Conservation (phyloP, 768 basidiomycete genomes). For the Tricholoma sp. region DNA sequence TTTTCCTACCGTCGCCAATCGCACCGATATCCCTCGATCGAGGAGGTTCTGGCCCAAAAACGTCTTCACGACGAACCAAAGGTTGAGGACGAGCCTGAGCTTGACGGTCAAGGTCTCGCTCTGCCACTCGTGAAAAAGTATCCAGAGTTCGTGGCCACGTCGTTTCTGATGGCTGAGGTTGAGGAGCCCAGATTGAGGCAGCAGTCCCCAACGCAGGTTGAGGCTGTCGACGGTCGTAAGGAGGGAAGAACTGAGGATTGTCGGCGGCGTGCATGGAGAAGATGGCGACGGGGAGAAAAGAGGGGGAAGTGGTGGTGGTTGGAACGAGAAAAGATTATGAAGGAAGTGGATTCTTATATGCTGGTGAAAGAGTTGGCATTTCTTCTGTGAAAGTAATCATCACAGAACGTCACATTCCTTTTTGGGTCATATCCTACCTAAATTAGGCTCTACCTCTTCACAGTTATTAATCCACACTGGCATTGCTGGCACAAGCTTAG, state of each 20-base stretch:
- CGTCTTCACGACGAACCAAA: constrained; percentile 49
- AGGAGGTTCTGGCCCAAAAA: constrained; percentile 54
- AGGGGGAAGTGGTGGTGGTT: constrained; percentile 33
- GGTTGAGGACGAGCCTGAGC: constrained; percentile 20
- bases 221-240: constrained; percentile 32
- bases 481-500: no score
- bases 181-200: constrained; percentile 80
- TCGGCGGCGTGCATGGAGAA: constrained; percentile 24
- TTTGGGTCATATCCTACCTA: neutral
- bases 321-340: constrained; percentile 29
- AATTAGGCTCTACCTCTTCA: neutral
- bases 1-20: constrained; percentile 77
- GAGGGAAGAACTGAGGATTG: constrained; percentile 28
- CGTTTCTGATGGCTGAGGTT: constrained; percentile 60
- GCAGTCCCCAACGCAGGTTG: constrained; percentile 27
- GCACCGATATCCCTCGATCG: constrained; percentile 56
- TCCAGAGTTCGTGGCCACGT: constrained; percentile 69
- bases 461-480: no score
- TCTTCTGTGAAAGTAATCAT: constrained; percentile 13
- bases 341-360: constrained; percentile 26
- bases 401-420: constrained; percentile 4
- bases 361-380: neutral
- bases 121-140: constrained; percentile 50
- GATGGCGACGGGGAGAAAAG: constrained; percentile 2
- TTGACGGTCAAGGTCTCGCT: constrained; percentile 28